These are phyloP conservation scores for Picea abies DNA, from an alignment of 83 land plant species.

Conservation along the genomic window DNA sequence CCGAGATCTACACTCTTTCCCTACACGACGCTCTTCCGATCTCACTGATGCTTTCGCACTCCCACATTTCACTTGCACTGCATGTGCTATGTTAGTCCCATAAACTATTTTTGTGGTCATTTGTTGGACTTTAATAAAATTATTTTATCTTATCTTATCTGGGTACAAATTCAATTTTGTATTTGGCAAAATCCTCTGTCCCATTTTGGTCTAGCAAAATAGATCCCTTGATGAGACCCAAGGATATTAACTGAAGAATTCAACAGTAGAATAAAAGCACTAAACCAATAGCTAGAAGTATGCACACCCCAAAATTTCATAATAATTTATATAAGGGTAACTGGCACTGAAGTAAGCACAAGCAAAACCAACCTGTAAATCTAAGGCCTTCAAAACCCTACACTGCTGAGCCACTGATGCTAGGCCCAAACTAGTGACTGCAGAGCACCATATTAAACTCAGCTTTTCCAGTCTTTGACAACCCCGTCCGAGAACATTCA, in stretches of 20 bases:
- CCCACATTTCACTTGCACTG: too few relatives aligned
- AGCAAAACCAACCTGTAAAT: constrained; percentile 68
- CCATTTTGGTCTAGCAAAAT: neutral
- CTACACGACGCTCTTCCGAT: too few relatives aligned
- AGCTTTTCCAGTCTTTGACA: constrained; percentile 69
- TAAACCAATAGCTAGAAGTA: neutral
- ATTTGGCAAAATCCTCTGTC: neutral
- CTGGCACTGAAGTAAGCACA: neutral
- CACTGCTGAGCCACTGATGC: constrained; percentile 63
- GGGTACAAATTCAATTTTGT: neutral
- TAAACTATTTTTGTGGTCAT: too few relatives aligned
- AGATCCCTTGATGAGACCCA: neutral
- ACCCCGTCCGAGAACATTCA: constrained; percentile 55
- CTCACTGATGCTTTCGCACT: too few relatives aligned
- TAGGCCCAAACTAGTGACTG: constrained; percentile 57
- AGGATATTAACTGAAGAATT: neutral
- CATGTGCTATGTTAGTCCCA: too few relatives aligned
- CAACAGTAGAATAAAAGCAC: neutral
- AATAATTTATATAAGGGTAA: neutral
- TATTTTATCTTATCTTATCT: too few relatives aligned
- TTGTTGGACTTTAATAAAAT: too few relatives aligned
- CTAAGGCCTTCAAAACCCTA: constrained; percentile 59
- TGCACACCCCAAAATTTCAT: neutral
- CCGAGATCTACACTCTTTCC: too few relatives aligned
- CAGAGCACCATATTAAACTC: constrained; percentile 89